Conservation (phyloP, 1,284 basidiomycete species). For the Cryptococcus hybrid region DNA sequence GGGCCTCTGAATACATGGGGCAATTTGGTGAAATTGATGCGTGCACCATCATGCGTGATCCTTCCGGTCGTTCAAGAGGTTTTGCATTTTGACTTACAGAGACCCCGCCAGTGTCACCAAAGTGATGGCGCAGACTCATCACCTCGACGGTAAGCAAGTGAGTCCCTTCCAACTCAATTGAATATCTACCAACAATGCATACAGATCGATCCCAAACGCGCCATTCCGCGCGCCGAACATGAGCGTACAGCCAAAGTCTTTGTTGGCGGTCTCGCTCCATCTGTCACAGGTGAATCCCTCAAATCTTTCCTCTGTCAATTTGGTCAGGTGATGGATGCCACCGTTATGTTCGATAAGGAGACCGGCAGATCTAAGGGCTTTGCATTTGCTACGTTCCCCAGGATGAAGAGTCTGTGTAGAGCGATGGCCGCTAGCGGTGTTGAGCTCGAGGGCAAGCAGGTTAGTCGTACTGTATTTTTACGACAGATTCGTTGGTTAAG, state of each 20-base stretch:
- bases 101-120: constrained; percentile 82
- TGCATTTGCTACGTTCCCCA: constrained; percentile 90
- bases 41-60: constrained; percentile 94
- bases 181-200: not conserved
- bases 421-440: constrained; percentile 81
- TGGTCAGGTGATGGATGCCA: constrained; percentile 93
- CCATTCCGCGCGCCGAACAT: constrained; percentile 93
- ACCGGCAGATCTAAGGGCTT: constrained; percentile 96
- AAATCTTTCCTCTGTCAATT: constrained; percentile 83
- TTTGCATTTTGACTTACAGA: constrained; percentile 90
- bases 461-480: constrained; percentile 49
- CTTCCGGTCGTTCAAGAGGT: constrained; percentile 81
- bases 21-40: constrained; percentile 89
- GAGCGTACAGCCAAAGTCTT: constrained; percentile 90
- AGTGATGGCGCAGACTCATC: constrained; percentile 85
- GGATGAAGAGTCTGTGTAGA: constrained; percentile 77
- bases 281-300: constrained; percentile 91
- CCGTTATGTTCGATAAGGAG: constrained; percentile 98
- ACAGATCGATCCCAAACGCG: constrained; percentile 98
- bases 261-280: constrained; percentile 88
- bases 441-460: constrained; percentile 88
- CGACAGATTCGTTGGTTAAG: not conserved
- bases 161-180: constrained; percentile 34
- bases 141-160: constrained; percentile 90
- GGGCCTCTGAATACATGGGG: constrained; percentile 72